Conservation (phyloP, 148 eudicot species). For the Camellia granthamiana region DNA sequence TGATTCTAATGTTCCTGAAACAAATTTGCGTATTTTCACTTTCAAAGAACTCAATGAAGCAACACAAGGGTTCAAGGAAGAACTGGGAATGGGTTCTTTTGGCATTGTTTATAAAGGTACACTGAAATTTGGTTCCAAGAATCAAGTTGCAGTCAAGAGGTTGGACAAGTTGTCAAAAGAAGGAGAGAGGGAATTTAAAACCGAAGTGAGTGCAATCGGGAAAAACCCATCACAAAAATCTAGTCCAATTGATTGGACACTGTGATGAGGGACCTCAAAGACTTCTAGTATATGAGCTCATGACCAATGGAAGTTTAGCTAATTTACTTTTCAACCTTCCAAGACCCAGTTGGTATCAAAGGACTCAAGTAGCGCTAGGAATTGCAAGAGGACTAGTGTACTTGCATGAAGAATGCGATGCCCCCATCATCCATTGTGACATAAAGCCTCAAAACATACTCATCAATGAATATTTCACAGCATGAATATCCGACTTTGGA, state of each 20-base stretch:
- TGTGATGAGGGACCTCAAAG: constrained; percentile 13
- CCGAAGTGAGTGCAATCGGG: constrained; percentile 20
- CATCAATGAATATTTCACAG: neutral
- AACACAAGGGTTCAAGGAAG: constrained; percentile 14
- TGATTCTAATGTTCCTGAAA: neutral
- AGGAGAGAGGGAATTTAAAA: constrained; percentile 22
- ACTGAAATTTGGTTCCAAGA: neutral
- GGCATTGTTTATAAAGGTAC: constrained; percentile 16
- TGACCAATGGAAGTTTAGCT: constrained; percentile 17
- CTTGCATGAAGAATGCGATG: constrained; percentile 22
- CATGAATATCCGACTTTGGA: constrained; percentile 19
- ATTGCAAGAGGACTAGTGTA: constrained; percentile 22
- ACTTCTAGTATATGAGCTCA: constrained; percentile 17
- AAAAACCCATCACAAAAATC: constrained; percentile 21
- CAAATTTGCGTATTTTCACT: constrained; percentile 1
- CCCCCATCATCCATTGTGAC: constrained; percentile 16
- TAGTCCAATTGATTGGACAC: constrained; percentile 15
- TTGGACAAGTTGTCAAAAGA: constrained; percentile 8
- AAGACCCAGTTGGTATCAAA: constrained; percentile 12
- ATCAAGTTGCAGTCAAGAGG: constrained; percentile 7
- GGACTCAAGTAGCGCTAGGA: constrained; percentile 11
- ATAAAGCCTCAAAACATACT: constrained; percentile 23
- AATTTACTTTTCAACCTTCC: constrained; percentile 9
- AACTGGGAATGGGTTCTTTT: constrained; percentile 14
- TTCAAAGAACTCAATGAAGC: constrained; percentile 13